Percentiles rank a stretch among this genome's conserved stretches.
phyloP scores from a whole-genome alignment of 192 early-diverging fungal species.

The Dissophora globulifera region DNA sequence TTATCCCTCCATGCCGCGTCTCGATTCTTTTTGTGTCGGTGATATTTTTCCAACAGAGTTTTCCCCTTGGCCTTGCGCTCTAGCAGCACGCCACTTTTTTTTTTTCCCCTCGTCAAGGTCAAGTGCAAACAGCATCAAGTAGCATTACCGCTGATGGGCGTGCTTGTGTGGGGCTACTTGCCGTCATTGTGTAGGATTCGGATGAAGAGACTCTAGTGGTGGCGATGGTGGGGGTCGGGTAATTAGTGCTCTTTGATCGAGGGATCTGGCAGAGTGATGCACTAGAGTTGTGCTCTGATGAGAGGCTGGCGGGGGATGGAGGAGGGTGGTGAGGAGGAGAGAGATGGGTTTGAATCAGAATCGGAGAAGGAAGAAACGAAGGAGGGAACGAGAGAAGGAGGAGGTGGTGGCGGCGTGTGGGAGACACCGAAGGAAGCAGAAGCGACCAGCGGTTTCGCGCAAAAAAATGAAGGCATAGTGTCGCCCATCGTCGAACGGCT shows the following conservation, averaged over 20 bases:
- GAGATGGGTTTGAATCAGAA: not conserved
- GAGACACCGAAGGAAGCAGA: not conserved
- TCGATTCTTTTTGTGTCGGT: too few relatives aligned
- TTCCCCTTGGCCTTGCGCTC: too few relatives aligned
- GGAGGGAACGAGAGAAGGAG: conserved; percentile 11
- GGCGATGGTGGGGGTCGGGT: too few relatives aligned
- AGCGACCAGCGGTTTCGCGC: too few relatives aligned
- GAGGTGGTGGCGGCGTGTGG: conserved; percentile 2
- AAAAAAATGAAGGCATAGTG: not conserved
- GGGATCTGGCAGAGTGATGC: not conserved
- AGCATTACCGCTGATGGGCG: conserved; percentile 4
- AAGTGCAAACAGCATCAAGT: not conserved
- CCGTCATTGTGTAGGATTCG: conserved; percentile 23
- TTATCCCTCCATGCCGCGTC: too few relatives aligned
- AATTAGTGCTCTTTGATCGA: not conserved
- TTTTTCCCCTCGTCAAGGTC: not conserved
- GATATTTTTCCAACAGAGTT: too few relatives aligned
- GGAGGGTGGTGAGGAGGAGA: not conserved
- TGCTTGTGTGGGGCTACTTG: conserved; percentile 18
- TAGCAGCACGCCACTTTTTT: too few relatives aligned
- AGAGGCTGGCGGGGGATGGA: not conserved
- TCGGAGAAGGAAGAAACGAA: not conserved
- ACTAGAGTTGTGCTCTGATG: not conserved
- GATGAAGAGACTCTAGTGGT: too few relatives aligned
- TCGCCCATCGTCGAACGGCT: too few relatives aligned